Evolutionary conservation across 805 yeast species (phyloP).

Genomic region (Myxozyma nipponensis): DNA sequence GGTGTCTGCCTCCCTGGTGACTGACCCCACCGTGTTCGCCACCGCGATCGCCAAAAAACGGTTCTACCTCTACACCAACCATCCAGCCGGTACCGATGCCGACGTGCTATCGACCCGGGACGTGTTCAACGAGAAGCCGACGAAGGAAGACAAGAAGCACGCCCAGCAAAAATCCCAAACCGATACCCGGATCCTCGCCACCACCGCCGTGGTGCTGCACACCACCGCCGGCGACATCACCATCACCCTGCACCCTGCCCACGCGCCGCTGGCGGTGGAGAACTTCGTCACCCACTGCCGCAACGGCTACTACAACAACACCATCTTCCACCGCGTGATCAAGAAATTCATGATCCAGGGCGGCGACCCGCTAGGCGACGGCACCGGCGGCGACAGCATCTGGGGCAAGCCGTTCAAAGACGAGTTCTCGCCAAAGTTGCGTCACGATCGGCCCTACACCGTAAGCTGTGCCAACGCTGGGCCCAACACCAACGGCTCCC

Average conservation of each 20-base stretch:
- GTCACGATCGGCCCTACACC: constrained; percentile 52
- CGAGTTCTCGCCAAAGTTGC: constrained; percentile 45
- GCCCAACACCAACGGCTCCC: constrained; percentile 56
- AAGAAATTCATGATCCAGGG: constrained; percentile 58
- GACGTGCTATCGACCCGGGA: constrained; percentile 31
- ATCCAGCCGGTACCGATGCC: constrained; percentile 16
- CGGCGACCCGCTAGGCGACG: constrained; percentile 51
- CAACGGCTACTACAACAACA: constrained; percentile 41
- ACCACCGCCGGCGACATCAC: constrained; percentile 46
- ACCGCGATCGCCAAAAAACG: constrained; percentile 31
- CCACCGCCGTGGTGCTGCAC: constrained; percentile 35
- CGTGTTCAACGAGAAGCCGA: constrained; percentile 31
- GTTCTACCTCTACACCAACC: constrained; percentile 34
- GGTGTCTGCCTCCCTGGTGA: constrained; percentile 29
- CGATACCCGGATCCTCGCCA: background rate
- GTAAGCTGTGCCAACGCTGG: constrained; percentile 64
- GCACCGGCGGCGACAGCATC: constrained; percentile 42
- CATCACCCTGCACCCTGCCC: constrained; percentile 37
- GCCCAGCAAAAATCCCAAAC: constrained; percentile 11
- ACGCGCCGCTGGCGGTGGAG: constrained; percentile 44
- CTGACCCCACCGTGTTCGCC: constrained; percentile 36
- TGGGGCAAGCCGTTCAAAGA: constrained; percentile 44
- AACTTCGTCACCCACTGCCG: constrained; percentile 41
- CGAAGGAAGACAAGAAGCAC: constrained; percentile 1
- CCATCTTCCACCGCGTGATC: constrained; percentile 43